phyloP scores from a whole-genome alignment of 2,329 filamentous ascomycete genomes.

The Trichophyton mentagrophytes region DNA sequence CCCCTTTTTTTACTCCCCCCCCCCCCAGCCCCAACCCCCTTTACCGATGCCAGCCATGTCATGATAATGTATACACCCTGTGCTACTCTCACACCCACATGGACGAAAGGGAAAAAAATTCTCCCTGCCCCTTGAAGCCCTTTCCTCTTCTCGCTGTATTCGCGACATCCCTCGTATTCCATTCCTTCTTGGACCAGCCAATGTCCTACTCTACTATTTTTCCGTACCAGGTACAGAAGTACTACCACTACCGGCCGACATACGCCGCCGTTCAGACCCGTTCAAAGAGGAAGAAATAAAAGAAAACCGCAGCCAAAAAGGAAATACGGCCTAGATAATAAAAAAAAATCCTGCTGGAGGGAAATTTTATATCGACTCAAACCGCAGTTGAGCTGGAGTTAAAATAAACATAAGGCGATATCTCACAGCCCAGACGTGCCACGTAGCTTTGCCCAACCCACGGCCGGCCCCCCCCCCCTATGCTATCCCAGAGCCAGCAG shows the following conservation, averaged over 20 bases:
- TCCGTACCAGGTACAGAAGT: neutral
- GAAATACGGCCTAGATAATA: too few relatives aligned
- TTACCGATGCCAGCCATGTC: neutral
- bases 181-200: neutral
- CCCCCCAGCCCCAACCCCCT: neutral
- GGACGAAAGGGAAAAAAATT: neutral
- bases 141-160: neutral
- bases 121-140: neutral
- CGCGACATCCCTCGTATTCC: neutral
- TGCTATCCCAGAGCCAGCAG: neutral
- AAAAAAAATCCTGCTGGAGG: neutral
- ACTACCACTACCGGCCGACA: neutral
- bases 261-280: neutral
- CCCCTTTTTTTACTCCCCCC: too few relatives aligned
- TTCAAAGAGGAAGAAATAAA: neutral
- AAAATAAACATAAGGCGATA: constrained; percentile 3
- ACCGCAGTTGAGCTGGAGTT: constrained; percentile 1
- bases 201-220: neutral
- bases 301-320: neutral
- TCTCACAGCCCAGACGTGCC: constrained; percentile 3
- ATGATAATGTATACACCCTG: neutral
- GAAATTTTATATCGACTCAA: neutral
- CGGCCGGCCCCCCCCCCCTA: neutral
- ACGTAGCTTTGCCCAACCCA: constrained; percentile 1
- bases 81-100: neutral